A percentile compares a stretch with the other conserved stretches of the same genome.
phyloP scores from a whole-genome alignment of 2,329 filamentous ascomycete species.

The Trichoderma atroviride region DNA sequence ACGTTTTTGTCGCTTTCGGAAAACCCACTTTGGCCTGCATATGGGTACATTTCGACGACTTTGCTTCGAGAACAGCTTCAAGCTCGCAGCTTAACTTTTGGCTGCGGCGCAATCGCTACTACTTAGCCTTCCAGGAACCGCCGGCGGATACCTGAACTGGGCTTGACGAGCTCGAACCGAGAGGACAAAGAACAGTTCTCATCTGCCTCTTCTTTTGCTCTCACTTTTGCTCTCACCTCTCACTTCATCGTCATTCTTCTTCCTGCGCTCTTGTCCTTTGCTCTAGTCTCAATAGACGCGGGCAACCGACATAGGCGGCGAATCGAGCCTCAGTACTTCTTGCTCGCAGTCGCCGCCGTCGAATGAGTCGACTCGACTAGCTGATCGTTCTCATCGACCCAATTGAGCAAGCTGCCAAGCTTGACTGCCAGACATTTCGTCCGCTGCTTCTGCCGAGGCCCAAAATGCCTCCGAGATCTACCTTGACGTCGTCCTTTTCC shows the following conservation, averaged over 20 bases:
- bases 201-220: background rate
- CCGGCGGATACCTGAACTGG: background rate
- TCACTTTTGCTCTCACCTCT: background rate
- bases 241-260: background rate
- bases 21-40: constrained; percentile 14
- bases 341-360: constrained; percentile 34
- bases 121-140: background rate
- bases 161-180: background rate
- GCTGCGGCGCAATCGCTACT: background rate
- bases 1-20: constrained; percentile 1
- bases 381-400: constrained; percentile 31
- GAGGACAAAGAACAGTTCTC: background rate
- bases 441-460: constrained; percentile 57
- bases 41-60: constrained; percentile 5
- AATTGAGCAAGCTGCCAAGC: constrained; percentile 37
- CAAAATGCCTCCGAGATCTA: constrained; percentile 86
- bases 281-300: background rate
- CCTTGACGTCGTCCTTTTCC: constrained; percentile 86
- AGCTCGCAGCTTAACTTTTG: background rate
- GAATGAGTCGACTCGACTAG: constrained; percentile 33
- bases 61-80: constrained; percentile 10
- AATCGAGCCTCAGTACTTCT: constrained; percentile 22
- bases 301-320: constrained; percentile 19
- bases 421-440: constrained; percentile 30
- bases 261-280: background rate